Evolutionary conservation across 2,329 filamentous ascomycete genomes (phyloP).

Genomic region (Hypoxylon sp.): DNA sequence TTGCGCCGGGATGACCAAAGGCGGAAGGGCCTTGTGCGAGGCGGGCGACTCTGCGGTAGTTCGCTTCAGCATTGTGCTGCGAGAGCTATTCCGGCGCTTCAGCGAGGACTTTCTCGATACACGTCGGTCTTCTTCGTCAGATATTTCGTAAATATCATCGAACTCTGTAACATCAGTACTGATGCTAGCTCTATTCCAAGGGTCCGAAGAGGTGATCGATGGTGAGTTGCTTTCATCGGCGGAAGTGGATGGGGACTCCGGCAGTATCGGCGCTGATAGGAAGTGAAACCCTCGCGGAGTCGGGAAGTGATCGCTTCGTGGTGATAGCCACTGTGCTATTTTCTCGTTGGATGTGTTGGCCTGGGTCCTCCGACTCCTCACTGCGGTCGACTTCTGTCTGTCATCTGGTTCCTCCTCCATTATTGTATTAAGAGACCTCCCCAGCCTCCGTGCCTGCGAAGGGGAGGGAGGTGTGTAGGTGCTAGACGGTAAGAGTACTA

Average conservation of each 20-base stretch:
- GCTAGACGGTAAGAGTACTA: slow-evolving; percentile 51
- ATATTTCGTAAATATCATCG: slow-evolving; percentile 87
- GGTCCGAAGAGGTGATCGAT: slow-evolving; percentile 64
- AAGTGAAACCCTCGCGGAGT: slow-evolving; percentile 74
- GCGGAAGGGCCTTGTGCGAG: slow-evolving; percentile 53
- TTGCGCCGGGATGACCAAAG: slow-evolving; percentile 61
- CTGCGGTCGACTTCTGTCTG: slow-evolving; percentile 41
- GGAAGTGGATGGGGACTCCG: slow-evolving; percentile 68
- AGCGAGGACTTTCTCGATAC: slow-evolving; percentile 53
- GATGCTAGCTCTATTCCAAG: slow-evolving; percentile 70
- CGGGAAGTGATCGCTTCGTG: slow-evolving; percentile 72
- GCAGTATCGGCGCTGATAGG: slow-evolving; percentile 68
- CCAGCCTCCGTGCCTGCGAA: slow-evolving; percentile 65
- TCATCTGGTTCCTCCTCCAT: slow-evolving; percentile 64
- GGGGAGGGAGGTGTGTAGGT: slow-evolving; percentile 58
- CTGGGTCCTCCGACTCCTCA: slow-evolving; percentile 40
- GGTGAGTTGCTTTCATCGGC: slow-evolving; percentile 58
- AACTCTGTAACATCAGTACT: slow-evolving; percentile 76
- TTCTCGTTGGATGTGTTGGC: slow-evolving; percentile 55
- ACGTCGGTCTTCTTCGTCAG: slow-evolving; percentile 75
- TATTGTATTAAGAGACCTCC: slow-evolving; percentile 69
- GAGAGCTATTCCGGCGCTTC: slow-evolving; percentile 48
- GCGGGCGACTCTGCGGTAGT: slow-evolving; percentile 50
- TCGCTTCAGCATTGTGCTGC: slow-evolving; percentile 52
- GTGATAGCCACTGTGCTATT: slow-evolving; percentile 67